Evolutionary conservation across 2,329 filamentous ascomycete genomes (phyloP), one percentile per base, ranked within the genome.

Genomic region (Colletotrichum tabaci): DNA sequence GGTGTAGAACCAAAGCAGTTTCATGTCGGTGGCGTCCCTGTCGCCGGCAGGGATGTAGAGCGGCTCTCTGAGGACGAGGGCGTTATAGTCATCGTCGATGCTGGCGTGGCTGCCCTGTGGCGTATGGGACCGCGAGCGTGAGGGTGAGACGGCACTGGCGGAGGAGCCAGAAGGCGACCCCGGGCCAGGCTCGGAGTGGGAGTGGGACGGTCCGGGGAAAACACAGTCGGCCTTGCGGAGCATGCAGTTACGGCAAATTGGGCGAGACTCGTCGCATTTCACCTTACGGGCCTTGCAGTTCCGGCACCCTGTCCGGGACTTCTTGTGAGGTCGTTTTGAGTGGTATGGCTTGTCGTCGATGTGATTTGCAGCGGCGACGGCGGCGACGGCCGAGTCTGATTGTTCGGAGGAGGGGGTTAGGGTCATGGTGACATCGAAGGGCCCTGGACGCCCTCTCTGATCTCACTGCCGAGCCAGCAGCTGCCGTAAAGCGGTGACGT

Each of bases 221-320:
- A 85, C 77, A 76, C 88, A 90, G 2, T 79, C 77, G 65, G 85
- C 84, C 66, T 82, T 83, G 68, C 87, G 84, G 71, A 86, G 77
- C 52, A 78, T 82, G 77, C 88, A 90, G 40, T 84, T 81, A 50
- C 83, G 83, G 75, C 88, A 90, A 3, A 80, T 76, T 0, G 88
- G 88, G 38, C 82, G 84, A 6, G 75, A 80, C 76, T 90, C 87
- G 71, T 88, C 85, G 78, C 87, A 89, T 78, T 88, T 89, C 65
- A 88, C 85, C 77, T 87, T 88, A 66, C 88, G 84, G 18, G 78
- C 77, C 78, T 89, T 90, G 82, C 88, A 90, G 75, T 85, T 87
- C 72, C 80, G 80, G 75, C 88, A 90, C 7, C 87, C 88, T 2
- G 82, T 80, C 40, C 87, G 81, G 1, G 87, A 88, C 77, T 90